A percentile compares a stretch with the other conserved stretches of the same genome.
Conservation (phyloP, 768 basidiomycete species). For the Botryobasidium botryosum region DNA sequence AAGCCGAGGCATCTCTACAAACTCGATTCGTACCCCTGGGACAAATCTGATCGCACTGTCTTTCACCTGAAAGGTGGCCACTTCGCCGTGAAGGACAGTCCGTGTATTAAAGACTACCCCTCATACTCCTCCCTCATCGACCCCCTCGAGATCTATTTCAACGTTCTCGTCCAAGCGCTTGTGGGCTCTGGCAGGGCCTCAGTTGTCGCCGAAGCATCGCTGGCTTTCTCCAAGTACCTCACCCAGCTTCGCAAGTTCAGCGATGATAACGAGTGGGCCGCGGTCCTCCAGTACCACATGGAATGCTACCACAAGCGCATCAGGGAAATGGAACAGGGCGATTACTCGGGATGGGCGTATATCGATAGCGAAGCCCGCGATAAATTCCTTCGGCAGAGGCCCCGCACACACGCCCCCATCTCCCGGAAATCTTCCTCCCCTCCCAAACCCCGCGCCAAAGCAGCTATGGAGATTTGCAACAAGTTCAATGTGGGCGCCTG, state of each 20-base stretch:
- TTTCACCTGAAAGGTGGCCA: slow-evolving; percentile 8
- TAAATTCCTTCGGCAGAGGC: background rate
- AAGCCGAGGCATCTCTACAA: no score
- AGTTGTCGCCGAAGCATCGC: background rate
- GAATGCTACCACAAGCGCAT: background rate
- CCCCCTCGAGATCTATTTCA: slow-evolving; percentile 12
- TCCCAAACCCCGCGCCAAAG: background rate
- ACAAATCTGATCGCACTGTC: slow-evolving; percentile 8
- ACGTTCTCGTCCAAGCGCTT: slow-evolving; percentile 4
- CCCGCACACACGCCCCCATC: background rate
- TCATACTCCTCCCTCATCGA: slow-evolving; percentile 8
- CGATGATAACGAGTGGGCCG: slow-evolving; percentile 8
- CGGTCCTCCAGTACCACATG: slow-evolving; percentile 10
- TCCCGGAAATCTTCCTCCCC: background rate
- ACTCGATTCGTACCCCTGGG: slow-evolving; percentile 10
- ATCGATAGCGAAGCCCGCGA: background rate
- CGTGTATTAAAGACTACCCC: slow-evolving; percentile 11
- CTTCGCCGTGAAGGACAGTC: slow-evolving; percentile 9
- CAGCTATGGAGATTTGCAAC: background rate
- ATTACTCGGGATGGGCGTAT: background rate
- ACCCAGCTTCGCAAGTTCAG: slow-evolving; percentile 8
- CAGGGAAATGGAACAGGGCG: background rate
- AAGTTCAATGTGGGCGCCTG: background rate
- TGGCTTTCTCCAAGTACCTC: slow-evolving; percentile 7
- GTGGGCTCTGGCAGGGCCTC: background rate